Conservation (phyloP, 768 basidiomycete genomes). For the Suillus bovinus region DNA sequence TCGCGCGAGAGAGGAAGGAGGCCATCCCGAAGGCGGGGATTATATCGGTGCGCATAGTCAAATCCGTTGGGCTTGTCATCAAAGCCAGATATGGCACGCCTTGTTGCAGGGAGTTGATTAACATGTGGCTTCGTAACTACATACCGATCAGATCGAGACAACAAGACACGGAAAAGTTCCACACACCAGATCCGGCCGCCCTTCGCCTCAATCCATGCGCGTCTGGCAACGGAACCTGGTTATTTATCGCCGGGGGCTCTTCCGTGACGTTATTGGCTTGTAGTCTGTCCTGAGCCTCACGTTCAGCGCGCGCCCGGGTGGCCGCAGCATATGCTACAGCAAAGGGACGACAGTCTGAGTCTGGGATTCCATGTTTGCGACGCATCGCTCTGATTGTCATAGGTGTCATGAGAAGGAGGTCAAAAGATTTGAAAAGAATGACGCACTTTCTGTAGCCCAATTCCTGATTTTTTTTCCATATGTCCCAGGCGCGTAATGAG, state of each 20-base stretch:
- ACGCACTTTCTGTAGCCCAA: conserved; percentile 64
- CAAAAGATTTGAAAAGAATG: conserved; percentile 1
- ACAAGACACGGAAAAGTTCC: conserved; percentile 20
- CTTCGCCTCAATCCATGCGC: conserved; percentile 41
- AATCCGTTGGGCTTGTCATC: conserved; percentile 19
- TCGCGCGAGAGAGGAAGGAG: conserved; percentile 5
- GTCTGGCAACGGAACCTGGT: conserved; percentile 34
- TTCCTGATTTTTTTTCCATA: conserved; percentile 60
- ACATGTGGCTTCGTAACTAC: conserved; percentile 22
- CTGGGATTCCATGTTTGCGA: conserved; percentile 80
- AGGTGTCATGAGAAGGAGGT: conserved; percentile 16
- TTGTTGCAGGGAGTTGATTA: conserved; percentile 22
- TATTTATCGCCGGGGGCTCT: conserved; percentile 26
- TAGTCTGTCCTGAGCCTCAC: conserved; percentile 44
- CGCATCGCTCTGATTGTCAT: conserved; percentile 57
- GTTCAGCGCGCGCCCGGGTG: conserved; percentile 53
- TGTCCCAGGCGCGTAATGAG: conserved; percentile 41
- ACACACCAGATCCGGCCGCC: conserved; percentile 49
- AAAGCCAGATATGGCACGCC: conserved; percentile 9
- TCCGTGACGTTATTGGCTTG: conserved; percentile 28
- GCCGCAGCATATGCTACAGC: conserved; percentile 85
- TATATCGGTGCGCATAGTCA: conserved; percentile 40
- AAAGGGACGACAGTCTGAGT: conserved; percentile 80
- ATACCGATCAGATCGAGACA: conserved; percentile 28
- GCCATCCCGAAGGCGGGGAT: conserved; percentile 28